phyloP scores from a whole-genome alignment of 768 basidiomycete species.

The Atractiella rhizophila region DNA sequence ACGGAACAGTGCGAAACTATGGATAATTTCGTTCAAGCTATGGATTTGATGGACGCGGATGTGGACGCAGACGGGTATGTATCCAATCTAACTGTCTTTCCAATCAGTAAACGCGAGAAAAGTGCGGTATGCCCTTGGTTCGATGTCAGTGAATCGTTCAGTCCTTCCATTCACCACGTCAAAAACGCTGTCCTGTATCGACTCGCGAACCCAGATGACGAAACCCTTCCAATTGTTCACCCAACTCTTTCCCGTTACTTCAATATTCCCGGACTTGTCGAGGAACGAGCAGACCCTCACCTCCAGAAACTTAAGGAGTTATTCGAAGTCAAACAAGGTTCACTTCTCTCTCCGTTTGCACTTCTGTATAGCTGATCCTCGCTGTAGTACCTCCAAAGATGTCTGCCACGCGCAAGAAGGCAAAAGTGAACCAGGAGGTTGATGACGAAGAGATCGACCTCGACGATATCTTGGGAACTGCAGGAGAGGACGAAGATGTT shows the following conservation, averaged over 20 bases:
- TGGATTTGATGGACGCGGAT: slow-evolving; percentile 59
- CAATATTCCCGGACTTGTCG: slow-evolving; percentile 41
- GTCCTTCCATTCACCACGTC: slow-evolving; percentile 66
- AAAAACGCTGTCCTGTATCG: slow-evolving; percentile 78
- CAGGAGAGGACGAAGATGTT: slow-evolving; percentile 3
- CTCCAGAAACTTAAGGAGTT: slow-evolving; percentile 36
- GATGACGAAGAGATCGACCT: background rate
- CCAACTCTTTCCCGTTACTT: slow-evolving; percentile 63
- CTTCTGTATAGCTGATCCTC: background rate
- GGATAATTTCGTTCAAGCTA: slow-evolving; percentile 61
- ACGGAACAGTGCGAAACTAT: slow-evolving; percentile 51
- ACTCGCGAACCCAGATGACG: slow-evolving; percentile 37
- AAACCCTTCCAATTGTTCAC: slow-evolving; percentile 65
- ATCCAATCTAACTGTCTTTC: background rate
- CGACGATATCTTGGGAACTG: slow-evolving; percentile 3
- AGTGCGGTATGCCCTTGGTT: slow-evolving; percentile 52
- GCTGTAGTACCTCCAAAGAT: slow-evolving; percentile 20
- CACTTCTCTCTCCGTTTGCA: slow-evolving; percentile 8
- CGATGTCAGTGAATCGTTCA: slow-evolving; percentile 47
- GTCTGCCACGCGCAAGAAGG: slow-evolving; percentile 8
- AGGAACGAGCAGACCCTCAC: slow-evolving; percentile 34
- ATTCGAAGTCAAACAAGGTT: slow-evolving; percentile 60
- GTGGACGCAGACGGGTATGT: slow-evolving; percentile 28
- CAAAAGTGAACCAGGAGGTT: slow-evolving; percentile 1
- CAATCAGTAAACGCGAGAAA: background rate